A percentile compares a stretch with the other conserved stretches of the same genome.
Conservation (phyloP, 441 rosid genomes). For the Pelargonium myrrhifolium region DNA sequence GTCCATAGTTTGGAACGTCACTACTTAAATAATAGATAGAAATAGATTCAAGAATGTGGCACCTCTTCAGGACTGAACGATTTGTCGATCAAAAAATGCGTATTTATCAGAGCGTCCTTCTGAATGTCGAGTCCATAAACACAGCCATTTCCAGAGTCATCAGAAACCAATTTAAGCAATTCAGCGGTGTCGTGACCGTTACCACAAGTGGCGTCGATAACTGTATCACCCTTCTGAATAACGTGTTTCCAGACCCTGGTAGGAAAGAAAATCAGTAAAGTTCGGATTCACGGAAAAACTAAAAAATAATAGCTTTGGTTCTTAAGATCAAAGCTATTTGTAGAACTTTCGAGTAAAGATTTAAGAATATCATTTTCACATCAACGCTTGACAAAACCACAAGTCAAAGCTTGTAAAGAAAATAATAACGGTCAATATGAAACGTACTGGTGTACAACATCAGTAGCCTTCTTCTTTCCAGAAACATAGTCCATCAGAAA, state of each 20-base stretch:
- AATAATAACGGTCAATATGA: not conserved
- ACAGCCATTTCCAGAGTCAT: conserved; percentile 42
- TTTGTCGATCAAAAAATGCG: conserved; percentile 46
- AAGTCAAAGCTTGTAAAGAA: not conserved
- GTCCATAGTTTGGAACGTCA: not conserved
- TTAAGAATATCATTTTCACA: not conserved
- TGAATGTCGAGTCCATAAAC: conserved; percentile 83
- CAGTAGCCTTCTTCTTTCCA: conserved; percentile 85
- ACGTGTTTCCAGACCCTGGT: conserved; percentile 72
- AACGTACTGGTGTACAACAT: conserved; percentile 83
- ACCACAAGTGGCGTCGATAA: conserved; percentile 82
- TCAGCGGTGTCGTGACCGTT: conserved; percentile 79
- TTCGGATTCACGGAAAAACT: no score
- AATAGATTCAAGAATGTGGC: not conserved
- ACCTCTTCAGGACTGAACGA: conserved; percentile 51
- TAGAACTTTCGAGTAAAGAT: conserved; percentile 2
- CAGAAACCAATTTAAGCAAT: conserved; percentile 58
- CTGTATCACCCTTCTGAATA: conserved; percentile 59
- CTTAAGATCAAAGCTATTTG: not conserved
- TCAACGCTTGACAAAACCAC: not conserved
- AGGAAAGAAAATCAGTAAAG: no score
- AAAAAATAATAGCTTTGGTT: no score
- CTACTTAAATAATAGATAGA: not conserved
- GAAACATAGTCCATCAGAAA: conserved; percentile 60
- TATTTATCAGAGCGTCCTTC: conserved; percentile 48